Evolutionary conservation across 768 basidiomycete species (phyloP).

Genomic region (Mycena sanguinolenta): DNA sequence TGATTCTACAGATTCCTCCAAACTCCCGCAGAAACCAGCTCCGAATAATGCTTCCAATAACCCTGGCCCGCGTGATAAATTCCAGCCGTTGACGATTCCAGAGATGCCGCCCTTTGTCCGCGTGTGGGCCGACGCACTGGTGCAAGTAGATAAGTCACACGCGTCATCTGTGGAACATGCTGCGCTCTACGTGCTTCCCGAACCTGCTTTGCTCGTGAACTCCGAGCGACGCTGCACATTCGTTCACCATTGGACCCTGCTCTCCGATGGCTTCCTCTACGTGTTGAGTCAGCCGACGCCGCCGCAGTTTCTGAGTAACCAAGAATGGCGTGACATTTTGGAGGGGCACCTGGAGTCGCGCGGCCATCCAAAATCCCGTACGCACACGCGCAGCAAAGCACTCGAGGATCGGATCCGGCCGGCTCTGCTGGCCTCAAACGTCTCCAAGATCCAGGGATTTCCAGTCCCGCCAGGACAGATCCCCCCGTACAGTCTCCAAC

Average conservation of each 20-base stretch:
- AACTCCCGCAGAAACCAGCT: not conserved
- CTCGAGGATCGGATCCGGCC: not conserved
- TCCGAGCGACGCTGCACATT: not conserved
- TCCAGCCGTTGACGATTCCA: not conserved
- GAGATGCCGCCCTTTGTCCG: not conserved
- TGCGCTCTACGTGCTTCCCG: not conserved
- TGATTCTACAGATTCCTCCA: not conserved
- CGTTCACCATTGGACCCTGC: conserved; percentile 1
- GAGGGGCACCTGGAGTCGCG: not conserved
- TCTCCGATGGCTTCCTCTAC: not conserved
- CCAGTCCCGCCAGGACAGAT: not conserved
- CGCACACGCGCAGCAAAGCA: not conserved
- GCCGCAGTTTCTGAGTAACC: not conserved
- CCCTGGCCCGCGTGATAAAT: not conserved
- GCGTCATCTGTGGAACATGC: not conserved
- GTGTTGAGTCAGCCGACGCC: not conserved
- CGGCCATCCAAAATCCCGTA: not conserved
- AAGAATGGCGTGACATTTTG: not conserved
- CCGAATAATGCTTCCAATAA: not conserved
- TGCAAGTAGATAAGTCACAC: not conserved
- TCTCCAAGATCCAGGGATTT: not conserved
- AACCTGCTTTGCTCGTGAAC: not conserved
- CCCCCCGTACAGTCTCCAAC: not conserved
- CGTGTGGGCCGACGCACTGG: not conserved
- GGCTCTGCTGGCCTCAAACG: not conserved